Base-by-base conservation (phyloP, 2,329 filamentous ascomycete species). In the Exophiala sp. region DNA sequence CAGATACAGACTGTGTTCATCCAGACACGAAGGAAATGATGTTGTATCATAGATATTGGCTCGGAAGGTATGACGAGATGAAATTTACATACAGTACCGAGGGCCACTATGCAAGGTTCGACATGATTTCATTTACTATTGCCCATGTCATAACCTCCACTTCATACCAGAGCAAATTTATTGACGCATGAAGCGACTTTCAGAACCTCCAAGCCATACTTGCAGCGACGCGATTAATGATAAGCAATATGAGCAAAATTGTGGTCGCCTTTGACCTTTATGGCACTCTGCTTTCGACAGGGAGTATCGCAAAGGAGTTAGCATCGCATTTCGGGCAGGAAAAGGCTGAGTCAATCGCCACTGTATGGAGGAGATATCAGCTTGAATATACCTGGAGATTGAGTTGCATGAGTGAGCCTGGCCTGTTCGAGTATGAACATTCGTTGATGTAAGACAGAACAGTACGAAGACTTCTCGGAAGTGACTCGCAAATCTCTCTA, bases 331-430 rank as follows among this genome's bases (percentile, higher is more conserved):
- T 83, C 62, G 83, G 80, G 5, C 67, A 79, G 29, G 80, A 83
- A 4, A 78, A 79, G 60, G 82, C 84, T 2, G 69, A 75, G 20
- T 68, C 69, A 1, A 75, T 90, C 32, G 81, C 86, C 3, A 68
- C 76, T 12, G 69, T 81, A 64, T 89, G 87, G 81, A 76, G 87
- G 52, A 78, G 79, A 29, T 86, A 86, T 64, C 87, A 91, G 68
- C 74, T 91, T 7, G 87, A 90, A 69, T 91, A 90, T 63, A 89
- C 87, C 36, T 91, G 85, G 85, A 76, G 87, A 47, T 71, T 86
- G 60, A 90, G 85, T 64, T 85, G 82, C 75, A 91, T 91, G 87
- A 78, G 87, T 87, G 72, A 57, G 73, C 44, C 16, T 47, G 38
- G 47, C 48, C 38, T 24, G 10, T 14, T 42, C 47, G n/a, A 50